Evolutionary conservation across 257 asterid genomes (phyloP), one percentile per base, ranked within the genome.

Genomic region (Solanum pinnatisectum): DNA sequence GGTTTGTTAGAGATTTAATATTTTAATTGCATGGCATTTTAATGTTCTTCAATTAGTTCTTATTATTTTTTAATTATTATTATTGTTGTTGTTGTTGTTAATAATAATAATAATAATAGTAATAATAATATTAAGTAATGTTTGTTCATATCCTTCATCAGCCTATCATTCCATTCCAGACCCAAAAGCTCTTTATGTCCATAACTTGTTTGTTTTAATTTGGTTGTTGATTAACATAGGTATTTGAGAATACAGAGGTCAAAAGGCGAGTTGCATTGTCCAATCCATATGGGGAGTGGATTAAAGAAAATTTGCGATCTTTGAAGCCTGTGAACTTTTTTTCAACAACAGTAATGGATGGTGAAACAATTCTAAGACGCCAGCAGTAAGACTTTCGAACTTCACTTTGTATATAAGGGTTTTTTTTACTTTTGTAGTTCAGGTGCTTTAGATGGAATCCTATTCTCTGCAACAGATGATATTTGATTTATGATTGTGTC

Each of bases 241-340:
- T 97, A 52, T 96, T 91, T 87, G 99, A 97, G 91, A 97, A 97
- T 89, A 94, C 99, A 56, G 99, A 97, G 90, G 99, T 97, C 67
- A 97, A 97, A 93, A 95, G 92, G 91, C 94, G 98, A 92, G 94
- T 96, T 87, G 98, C 99, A 39, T 91, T 92, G 74, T 89, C 91
- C 42, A 90, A 92, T 90, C 99, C 99, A 83, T 97, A 95, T 44
- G 99, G 99, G 63, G 93, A 95, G 92, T 97, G 99, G 99, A 94
- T 97, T 68, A 91, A 90, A 37, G 99, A 95, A 86, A 96, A 96
- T 85, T 94, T 97, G 70, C 96, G 98, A 88, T 88, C 96, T 87
- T 91, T 97, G 88, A 94, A 95, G 92, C 92, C 95, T 65, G 92
- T 86, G 46, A 93, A 93, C 89, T 96, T 95, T 87, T 91, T 94